Evolutionary conservation across 345 rosid genomes (phyloP).

Genomic region (Nephelium lappaceum): DNA sequence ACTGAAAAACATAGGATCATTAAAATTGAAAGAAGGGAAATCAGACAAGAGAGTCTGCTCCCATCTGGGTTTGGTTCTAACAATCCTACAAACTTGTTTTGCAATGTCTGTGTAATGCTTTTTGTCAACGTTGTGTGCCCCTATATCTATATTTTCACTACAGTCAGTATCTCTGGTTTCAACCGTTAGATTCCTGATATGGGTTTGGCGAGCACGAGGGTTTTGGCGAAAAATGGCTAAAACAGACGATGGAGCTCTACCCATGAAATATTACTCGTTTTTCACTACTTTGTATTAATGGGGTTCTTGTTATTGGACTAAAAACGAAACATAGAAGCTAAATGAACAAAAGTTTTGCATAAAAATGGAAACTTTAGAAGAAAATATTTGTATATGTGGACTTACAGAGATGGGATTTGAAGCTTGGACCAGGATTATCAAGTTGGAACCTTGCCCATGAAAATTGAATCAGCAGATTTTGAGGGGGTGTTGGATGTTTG

Average conservation of each 20-base stretch:
- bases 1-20: slow-evolving; percentile 50
- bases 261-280: slow-evolving; percentile 28
- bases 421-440: background rate
- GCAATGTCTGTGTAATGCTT: slow-evolving; percentile 39
- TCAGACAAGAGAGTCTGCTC: slow-evolving; percentile 53
- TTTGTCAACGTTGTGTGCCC: background rate
- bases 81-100: slow-evolving; percentile 46
- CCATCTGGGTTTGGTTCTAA: slow-evolving; percentile 53
- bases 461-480: background rate
- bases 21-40: slow-evolving; percentile 55
- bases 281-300: background rate
- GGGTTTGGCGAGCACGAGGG: slow-evolving; percentile 34
- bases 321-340: background rate
- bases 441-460: background rate
- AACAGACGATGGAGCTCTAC: slow-evolving; percentile 38
- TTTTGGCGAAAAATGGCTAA: slow-evolving; percentile 31
- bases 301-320: background rate
- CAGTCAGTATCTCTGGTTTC: slow-evolving; percentile 30
- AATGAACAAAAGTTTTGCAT: background rate
- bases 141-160: slow-evolving; percentile 13
- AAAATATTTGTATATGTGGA: background rate
- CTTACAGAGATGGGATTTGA: slow-evolving; percentile 6
- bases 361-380: background rate
- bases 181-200: slow-evolving; percentile 29
- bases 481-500: background rate